A percentile compares a stretch with the other conserved stretches of the same genome.
Conservation (phyloP, 2,329 filamentous ascomycete genomes). For the Talaromyces pinophilus region DNA sequence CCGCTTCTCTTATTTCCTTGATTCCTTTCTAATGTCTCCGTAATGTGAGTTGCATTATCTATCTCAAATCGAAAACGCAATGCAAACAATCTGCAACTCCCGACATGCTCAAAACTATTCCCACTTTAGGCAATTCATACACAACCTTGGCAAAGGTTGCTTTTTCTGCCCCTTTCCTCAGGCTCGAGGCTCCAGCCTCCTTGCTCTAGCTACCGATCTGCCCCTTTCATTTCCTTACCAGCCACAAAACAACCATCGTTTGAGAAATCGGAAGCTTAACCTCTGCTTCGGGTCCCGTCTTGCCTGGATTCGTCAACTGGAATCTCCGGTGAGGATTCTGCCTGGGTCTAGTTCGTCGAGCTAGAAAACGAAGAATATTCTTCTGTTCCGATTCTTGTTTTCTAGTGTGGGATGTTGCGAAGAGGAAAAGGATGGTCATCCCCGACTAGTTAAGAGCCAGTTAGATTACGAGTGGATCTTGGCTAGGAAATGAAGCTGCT, state of each 20-base stretch:
- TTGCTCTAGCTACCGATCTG: not conserved
- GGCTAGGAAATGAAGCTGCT: not conserved
- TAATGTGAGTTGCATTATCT: not conserved
- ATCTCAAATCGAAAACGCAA: slow-evolving; percentile 4
- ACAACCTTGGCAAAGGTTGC: not conserved
- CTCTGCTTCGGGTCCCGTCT: slow-evolving; percentile 3
- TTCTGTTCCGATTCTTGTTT: not conserved
- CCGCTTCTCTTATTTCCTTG: slow-evolving; percentile 8
- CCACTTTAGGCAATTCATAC: slow-evolving; percentile 1
- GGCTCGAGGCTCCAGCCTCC: not conserved
- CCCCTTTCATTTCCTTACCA: slow-evolving; percentile 7
- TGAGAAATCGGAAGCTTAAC: slow-evolving; percentile 12
- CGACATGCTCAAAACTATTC: not conserved
- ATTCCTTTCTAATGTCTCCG: not conserved
- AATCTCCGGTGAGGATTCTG: not conserved
- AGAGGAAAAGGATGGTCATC: slow-evolving; percentile 1
- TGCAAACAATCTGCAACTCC: not conserved
- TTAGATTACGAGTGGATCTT: not conserved
- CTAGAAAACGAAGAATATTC: slow-evolving; percentile 15
- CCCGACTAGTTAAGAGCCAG: not conserved
- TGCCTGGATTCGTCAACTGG: not conserved
- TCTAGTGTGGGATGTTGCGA: slow-evolving; percentile 1
- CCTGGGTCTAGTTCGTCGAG: not conserved
- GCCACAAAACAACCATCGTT: slow-evolving; percentile 14
- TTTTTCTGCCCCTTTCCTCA: slow-evolving; percentile 4